phyloP scores from a whole-genome alignment of 345 rosid genomes.

The Dipteronia sinensis region DNA sequence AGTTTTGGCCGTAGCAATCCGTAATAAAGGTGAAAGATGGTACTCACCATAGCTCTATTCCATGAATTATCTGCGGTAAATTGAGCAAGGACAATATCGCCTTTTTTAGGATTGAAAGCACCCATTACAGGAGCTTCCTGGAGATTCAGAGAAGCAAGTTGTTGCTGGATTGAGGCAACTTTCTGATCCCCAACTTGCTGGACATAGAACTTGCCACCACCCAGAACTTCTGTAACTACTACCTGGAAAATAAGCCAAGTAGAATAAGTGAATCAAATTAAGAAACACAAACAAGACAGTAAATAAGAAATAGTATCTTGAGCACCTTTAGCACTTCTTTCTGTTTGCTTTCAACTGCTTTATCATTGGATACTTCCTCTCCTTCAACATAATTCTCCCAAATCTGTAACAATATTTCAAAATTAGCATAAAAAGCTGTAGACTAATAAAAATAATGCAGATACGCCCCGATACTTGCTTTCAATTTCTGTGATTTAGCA shows the following conservation, averaged over 20 bases:
- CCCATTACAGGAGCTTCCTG: slow-evolving; percentile 83
- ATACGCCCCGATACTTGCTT: slow-evolving; percentile 46
- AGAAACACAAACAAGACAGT: background rate
- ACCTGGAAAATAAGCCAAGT: slow-evolving; percentile 53
- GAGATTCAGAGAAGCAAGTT: slow-evolving; percentile 71
- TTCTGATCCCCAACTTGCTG: slow-evolving; percentile 82
- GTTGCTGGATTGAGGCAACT: slow-evolving; percentile 77
- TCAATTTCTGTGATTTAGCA: slow-evolving; percentile 85
- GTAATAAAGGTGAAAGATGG: background rate
- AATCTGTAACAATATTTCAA: slow-evolving; percentile 46
- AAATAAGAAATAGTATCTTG: slow-evolving; percentile 2
- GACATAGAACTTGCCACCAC: slow-evolving; percentile 88
- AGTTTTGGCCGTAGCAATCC: background rate
- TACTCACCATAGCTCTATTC: slow-evolving; percentile 95
- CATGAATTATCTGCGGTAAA: slow-evolving; percentile 94
- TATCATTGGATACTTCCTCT: slow-evolving; percentile 73
- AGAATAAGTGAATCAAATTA: slow-evolving; percentile 16
- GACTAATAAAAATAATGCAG: background rate
- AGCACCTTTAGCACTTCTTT: slow-evolving; percentile 87
- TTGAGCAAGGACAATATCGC: slow-evolving; percentile 92
- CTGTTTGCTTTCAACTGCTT: slow-evolving; percentile 71
- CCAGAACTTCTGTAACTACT: slow-evolving; percentile 85
- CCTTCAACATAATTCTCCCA: slow-evolving; percentile 99
- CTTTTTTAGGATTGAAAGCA: slow-evolving; percentile 86
- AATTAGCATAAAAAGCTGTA: slow-evolving; percentile 2